Percentiles rank a stretch among this genome's conserved stretches.
Conservation (phyloP, 2,329 filamentous ascomycete species). For the Monosporascus ibericus region DNA sequence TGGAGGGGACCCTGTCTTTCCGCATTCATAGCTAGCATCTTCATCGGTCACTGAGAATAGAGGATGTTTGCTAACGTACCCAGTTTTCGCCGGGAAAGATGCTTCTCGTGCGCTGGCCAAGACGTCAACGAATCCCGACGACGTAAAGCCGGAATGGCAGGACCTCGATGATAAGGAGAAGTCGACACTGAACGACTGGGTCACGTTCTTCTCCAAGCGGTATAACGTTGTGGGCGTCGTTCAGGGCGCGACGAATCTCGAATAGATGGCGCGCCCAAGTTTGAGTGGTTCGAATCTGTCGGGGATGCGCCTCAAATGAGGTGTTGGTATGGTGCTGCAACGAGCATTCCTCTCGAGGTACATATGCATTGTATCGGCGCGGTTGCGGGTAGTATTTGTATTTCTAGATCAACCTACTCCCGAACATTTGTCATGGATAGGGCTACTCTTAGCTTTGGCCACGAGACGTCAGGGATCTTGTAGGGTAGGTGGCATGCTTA, state of each 20-base stretch:
- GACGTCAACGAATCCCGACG: slow-evolving; percentile 79
- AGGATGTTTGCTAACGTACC: slow-evolving; percentile 12
- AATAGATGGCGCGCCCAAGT: slow-evolving; percentile 20
- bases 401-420: background rate
- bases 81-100: slow-evolving; percentile 95
- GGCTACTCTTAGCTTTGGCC: background rate
- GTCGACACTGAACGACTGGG: slow-evolving; percentile 82
- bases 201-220: slow-evolving; percentile 91
- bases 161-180: slow-evolving; percentile 82
- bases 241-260: slow-evolving; percentile 53
- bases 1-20: background rate
- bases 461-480: background rate
- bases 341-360: background rate
- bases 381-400: background rate
- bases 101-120: slow-evolving; percentile 85
- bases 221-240: slow-evolving; percentile 83
- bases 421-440: background rate
- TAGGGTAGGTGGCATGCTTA: background rate
- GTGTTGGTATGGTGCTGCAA: background rate
- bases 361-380: background rate
- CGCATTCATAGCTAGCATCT: background rate
- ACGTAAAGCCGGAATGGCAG: slow-evolving; percentile 76
- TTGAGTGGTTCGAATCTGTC: background rate
- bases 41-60: slow-evolving; percentile 1
- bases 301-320: background rate